Percentiles rank a stretch among this genome's conserved stretches.
These are phyloP conservation scores for Lyophyllum decastes DNA, from an alignment of 768 basidiomycete genomes.

Conservation along the genomic window DNA sequence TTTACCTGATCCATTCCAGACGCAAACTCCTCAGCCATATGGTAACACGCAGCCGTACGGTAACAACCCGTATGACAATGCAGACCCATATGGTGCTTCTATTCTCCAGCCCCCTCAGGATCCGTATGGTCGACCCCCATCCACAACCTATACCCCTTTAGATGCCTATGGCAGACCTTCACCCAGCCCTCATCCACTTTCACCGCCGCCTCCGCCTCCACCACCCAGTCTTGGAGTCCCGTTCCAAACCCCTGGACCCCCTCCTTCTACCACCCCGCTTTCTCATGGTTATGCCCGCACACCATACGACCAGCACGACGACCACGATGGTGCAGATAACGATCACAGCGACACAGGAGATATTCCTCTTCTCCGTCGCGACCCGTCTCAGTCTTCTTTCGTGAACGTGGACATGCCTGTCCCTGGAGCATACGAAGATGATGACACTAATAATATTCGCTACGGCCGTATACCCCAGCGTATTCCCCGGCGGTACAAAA, in stretches of 20 bases:
- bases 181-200: conserved; percentile 16
- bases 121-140: conserved; percentile 11
- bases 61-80: conserved; percentile 17
- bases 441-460: conserved; percentile 58
- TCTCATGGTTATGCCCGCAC: conserved; percentile 17
- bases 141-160: conserved; percentile 11
- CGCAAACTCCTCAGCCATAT: conserved; percentile 22
- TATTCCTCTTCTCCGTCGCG: conserved; percentile 64
- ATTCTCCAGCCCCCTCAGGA: conserved; percentile 26
- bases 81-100: conserved; percentile 22
- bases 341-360: conserved; percentile 53
- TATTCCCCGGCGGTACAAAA: conserved; percentile 88
- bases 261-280: conserved; percentile 21
- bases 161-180: conserved; percentile 3
- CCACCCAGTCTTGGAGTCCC: conserved; percentile 7
- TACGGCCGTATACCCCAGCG: conserved; percentile 93
- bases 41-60: conserved; percentile 21
- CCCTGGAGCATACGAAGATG: conserved; percentile 47
- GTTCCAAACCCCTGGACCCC: conserved; percentile 23
- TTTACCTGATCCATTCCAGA: conserved; percentile 2
- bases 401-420: conserved; percentile 27
- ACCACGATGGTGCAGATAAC: conserved; percentile 27
- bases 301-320: conserved; percentile 43
- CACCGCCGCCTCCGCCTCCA: conserved; percentile 14
- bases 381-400: conserved; percentile 29